These are phyloP conservation scores for Uronychia setigera DNA, from an alignment of 73 alveolate species.

Conservation along the genomic window DNA sequence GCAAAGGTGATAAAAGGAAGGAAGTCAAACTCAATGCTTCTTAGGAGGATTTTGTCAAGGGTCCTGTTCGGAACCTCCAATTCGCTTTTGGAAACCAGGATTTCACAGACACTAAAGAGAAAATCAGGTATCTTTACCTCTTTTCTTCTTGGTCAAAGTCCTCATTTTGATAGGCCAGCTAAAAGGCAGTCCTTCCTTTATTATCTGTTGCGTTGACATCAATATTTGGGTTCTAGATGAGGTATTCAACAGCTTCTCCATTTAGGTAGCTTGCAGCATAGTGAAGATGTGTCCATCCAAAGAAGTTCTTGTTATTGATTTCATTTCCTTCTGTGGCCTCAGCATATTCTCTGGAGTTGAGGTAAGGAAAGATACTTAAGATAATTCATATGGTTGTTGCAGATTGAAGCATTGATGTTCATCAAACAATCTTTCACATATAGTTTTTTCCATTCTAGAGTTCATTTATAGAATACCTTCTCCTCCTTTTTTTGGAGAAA, in stretches of 20 bases:
- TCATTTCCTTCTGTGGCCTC: neutral
- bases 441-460: neutral
- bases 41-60: neutral
- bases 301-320: neutral
- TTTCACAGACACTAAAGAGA: neutral
- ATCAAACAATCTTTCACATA: neutral
- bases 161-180: neutral
- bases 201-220: neutral
- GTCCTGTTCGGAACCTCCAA: neutral
- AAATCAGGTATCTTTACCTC: neutral
- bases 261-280: neutral
- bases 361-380: neutral
- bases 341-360: neutral
- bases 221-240: neutral
- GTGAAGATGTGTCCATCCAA: neutral
- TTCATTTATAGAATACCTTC: neutral
- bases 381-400: neutral
- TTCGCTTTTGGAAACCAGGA: neutral
- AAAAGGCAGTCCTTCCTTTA: neutral
- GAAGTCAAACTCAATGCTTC: neutral
- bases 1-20: neutral
- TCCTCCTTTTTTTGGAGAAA: neutral
- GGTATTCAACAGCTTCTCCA: neutral
- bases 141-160: neutral
- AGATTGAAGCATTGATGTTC: neutral